Evolutionary conservation across 768 basidiomycete genomes (phyloP).

Genomic region (Phylloporus sp.): DNA sequence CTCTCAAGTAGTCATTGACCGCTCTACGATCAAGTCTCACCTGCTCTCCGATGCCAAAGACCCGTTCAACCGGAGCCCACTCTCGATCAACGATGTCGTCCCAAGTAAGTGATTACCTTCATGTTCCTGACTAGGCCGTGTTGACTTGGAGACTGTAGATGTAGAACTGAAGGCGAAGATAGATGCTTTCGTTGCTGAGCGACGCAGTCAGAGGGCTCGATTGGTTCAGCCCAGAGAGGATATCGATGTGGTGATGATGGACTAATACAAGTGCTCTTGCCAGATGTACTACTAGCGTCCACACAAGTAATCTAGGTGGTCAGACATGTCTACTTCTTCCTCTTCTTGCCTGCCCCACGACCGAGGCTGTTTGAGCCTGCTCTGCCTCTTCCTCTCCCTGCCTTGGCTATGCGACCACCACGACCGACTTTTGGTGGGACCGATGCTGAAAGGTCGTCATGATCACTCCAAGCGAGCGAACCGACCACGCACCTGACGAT

Average conservation of each 20-base stretch:
- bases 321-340: conserved; percentile 26
- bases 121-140: neutral
- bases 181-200: conserved; percentile 62
- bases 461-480: neutral
- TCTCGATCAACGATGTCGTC: conserved; percentile 74
- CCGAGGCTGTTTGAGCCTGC: conserved; percentile 20
- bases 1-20: conserved; percentile 75
- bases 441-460: conserved; percentile 17
- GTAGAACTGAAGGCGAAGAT: conserved; percentile 71
- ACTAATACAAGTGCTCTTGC: conserved; percentile 8
- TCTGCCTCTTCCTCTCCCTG: conserved; percentile 24
- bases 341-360: conserved; percentile 30
- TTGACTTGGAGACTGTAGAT: conserved; percentile 39
- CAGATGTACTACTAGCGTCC: conserved; percentile 8
- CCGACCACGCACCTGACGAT: conserved; percentile 49
- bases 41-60: conserved; percentile 87
- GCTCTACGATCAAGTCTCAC: conserved; percentile 92
- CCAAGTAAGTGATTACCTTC: conserved; percentile 51
- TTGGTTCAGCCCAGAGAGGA: conserved; percentile 22
- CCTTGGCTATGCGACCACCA: conserved; percentile 26
- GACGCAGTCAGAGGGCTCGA: conserved; percentile 38
- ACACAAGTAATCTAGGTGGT: conserved; percentile 1
- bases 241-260: conserved; percentile 29
- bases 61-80: conserved; percentile 90
- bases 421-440: conserved; percentile 21